These are phyloP conservation scores for Carex sylvatica DNA, from an alignment of 202 grass and related monocot species.

Conservation along the genomic window DNA sequence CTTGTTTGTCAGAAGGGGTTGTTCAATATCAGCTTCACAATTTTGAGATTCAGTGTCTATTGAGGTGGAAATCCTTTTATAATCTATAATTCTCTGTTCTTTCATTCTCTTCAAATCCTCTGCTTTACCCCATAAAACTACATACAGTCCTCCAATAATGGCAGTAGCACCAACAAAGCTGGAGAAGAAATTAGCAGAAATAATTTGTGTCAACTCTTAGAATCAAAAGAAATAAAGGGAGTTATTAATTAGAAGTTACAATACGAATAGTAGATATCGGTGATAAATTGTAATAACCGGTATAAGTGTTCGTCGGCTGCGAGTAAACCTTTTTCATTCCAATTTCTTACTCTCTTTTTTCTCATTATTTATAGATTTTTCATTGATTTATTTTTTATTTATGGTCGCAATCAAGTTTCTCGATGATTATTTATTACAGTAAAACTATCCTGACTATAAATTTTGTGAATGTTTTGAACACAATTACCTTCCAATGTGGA, in stretches of 20 bases:
- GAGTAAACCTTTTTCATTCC: too few species aligned
- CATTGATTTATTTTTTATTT: neutral
- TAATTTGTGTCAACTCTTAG: slow-evolving; percentile 38
- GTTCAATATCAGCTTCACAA: slow-evolving; percentile 24
- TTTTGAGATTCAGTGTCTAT: slow-evolving; percentile 6
- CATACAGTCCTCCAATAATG: slow-evolving; percentile 53
- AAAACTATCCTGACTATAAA: neutral
- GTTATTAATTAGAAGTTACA: neutral
- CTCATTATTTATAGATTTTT: too few species aligned
- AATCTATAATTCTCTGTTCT: slow-evolving; percentile 5
- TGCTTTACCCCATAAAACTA: slow-evolving; percentile 79
- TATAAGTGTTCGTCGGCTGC: too few species aligned
- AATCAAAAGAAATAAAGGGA: neutral
- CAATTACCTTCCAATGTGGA: slow-evolving; percentile 57
- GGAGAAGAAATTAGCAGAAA: slow-evolving; percentile 6
- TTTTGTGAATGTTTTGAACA: neutral
- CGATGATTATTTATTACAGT: neutral
- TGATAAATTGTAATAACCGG: neutral
- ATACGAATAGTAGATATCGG: neutral
- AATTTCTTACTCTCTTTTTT: too few species aligned
- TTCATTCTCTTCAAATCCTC: slow-evolving; percentile 29
- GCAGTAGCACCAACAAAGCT: slow-evolving; percentile 59
- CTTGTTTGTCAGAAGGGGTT: slow-evolving; percentile 36
- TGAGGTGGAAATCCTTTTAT: slow-evolving; percentile 10
- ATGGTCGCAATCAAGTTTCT: neutral